A percentile compares a stretch with the other conserved stretches of the same genome.
These are phyloP conservation scores for Dysphania ambrosioides DNA, from an alignment of 148 eudicot species.

Conservation along the genomic window DNA sequence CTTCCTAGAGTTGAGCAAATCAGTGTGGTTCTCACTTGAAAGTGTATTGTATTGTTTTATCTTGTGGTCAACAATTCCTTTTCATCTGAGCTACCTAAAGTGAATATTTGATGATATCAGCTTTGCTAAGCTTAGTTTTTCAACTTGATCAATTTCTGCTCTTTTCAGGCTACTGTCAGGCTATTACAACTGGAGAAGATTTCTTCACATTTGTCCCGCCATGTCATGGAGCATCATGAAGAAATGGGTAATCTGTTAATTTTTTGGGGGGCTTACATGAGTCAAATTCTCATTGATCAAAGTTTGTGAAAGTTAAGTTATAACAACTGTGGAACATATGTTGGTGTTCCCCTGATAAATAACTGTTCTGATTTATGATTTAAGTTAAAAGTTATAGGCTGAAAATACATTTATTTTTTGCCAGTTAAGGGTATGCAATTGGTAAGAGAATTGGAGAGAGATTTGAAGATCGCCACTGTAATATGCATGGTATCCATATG, in stretches of 20 bases:
- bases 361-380: background rate
- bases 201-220: constrained; percentile 68
- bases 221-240: constrained; percentile 95
- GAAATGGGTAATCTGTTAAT: constrained; percentile 69
- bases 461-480: constrained; percentile 93
- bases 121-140: constrained; percentile 1
- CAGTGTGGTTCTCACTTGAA: background rate
- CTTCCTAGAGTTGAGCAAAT: background rate
- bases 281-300: background rate
- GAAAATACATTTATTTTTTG: constrained; percentile 28
- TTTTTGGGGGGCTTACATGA: background rate
- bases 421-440: constrained; percentile 95
- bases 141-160: constrained; percentile 27
- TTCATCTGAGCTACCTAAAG: background rate
- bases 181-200: constrained; percentile 79
- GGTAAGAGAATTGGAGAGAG: constrained; percentile 87
- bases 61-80: background rate
- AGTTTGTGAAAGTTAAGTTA: background rate
- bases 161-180: constrained; percentile 75
- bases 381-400: constrained; percentile 1
- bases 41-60: background rate
- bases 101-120: background rate
- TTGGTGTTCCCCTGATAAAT: background rate
- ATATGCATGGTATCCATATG: constrained; percentile 82
- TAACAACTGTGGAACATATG: background rate